These are phyloP conservation scores for Suillus tomentosus DNA, from an alignment of 768 basidiomycete genomes.

Conservation along the genomic window DNA sequence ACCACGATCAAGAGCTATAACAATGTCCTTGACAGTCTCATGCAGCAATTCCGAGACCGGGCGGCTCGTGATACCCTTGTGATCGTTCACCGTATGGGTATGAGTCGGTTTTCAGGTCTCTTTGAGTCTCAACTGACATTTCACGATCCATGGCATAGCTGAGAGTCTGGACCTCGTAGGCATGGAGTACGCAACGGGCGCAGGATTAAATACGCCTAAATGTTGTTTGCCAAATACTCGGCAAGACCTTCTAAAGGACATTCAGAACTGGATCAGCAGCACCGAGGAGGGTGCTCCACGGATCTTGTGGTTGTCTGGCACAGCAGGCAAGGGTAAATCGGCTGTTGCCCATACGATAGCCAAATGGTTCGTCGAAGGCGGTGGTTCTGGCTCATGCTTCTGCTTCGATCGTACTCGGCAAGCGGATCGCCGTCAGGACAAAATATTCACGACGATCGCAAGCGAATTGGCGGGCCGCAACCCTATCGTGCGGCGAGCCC, in stretches of 20 bases:
- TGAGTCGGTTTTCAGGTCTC: not conserved
- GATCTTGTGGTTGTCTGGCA: conserved; percentile 19
- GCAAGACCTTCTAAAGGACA: conserved; percentile 14
- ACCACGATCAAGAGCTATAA: not conserved
- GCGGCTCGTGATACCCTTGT: not conserved
- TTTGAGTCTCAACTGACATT: not conserved
- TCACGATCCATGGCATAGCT: not conserved
- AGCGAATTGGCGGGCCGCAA: not conserved
- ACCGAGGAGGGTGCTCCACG: not conserved
- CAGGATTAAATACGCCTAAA: conserved; percentile 5
- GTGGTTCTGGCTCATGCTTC: conserved; percentile 17
- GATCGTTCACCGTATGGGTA: not conserved
- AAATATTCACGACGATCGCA: conserved; percentile 9
- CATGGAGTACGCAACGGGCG: conserved; percentile 1
- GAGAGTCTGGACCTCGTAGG: not conserved
- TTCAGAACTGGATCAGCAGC: conserved; percentile 19
- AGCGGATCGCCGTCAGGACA: not conserved
- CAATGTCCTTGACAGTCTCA: not conserved
- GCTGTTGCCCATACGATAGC: conserved; percentile 18
- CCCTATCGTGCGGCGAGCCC: not conserved
- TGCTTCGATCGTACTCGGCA: conserved; percentile 17
- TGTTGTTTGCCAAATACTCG: conserved; percentile 21
- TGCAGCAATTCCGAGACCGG: not conserved
- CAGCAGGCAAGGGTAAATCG: conserved; percentile 12
- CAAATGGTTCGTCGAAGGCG: conserved; percentile 9